Base-by-base conservation (phyloP, 1,284 basidiomycete genomes). In the Takashimella tepidaria region DNA sequence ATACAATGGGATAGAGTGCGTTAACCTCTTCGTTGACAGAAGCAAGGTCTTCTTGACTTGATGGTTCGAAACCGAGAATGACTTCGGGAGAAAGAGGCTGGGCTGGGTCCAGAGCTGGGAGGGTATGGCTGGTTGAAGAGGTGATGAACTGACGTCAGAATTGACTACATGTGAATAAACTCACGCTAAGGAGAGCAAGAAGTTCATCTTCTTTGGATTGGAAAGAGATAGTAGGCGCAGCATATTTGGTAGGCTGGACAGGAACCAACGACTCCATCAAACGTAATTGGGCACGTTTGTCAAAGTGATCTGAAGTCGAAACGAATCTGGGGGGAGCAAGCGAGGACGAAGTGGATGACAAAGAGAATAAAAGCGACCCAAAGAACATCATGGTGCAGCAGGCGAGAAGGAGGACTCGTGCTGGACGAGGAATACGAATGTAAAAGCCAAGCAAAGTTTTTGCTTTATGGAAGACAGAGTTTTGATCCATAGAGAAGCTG, bases 41-140 rank as follows among this genome's bases (percentile, higher is more conserved):
- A 26, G 61, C 59, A 45, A 74, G 60, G 54, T 76, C 71, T 4
- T 68, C 64, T 45, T 82, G 79, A 8, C 77, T 75, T 1, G 83
- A 82, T 0, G 86, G 85, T 70, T 92, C 87, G 69, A 92, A 92
- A 66, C 89, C 89, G 51, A 92, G 80, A 11, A 92, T 81, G 50
- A 89, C 80, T 58, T 85, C 80, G 2, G 89, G 87, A 68, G 90
- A 86, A 54, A 92, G 82, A 0, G 87, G 82, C 19, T 67, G 59
- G 4, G 78, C 61, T 0, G 88, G 84, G 68, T 91, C 82, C 47
- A 90, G 79, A 6, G 77, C 64, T 0, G 89, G 89, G 47, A 92
- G 83, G 49, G 85, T 80, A 72, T 91, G 91, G 71, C 88, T 83
- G 0, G 86, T 83, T 19, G 89, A 80, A 41, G 85, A 85, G 0